A percentile compares a stretch with the other conserved stretches of the same genome.
phyloP scores from a whole-genome alignment of 148 eudicot genomes.

The Beta vulgaris region DNA sequence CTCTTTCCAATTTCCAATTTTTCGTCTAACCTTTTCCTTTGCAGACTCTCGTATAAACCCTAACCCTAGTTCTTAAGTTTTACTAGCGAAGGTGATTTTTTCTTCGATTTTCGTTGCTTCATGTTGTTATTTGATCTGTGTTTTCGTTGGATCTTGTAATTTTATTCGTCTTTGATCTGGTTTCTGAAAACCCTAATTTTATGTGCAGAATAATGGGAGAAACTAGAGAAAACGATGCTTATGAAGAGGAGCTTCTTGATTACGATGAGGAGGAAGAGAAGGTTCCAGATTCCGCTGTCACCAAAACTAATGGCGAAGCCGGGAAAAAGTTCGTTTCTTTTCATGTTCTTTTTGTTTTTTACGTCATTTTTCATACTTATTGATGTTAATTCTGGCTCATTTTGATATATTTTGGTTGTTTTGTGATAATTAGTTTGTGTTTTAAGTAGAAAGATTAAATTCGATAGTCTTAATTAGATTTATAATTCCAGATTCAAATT shows the following conservation, averaged over 20 bases:
- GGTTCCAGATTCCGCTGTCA: conserved; percentile 39
- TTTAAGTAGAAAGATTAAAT: no score
- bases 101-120: neutral
- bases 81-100: conserved; percentile 25
- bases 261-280: conserved; percentile 62
- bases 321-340: conserved; percentile 42
- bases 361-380: neutral
- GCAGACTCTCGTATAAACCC: conserved; percentile 28
- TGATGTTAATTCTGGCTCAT: no score
- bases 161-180: neutral
- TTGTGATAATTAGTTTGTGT: no score
- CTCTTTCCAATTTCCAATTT: conserved; percentile 22
- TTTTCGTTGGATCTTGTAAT: neutral
- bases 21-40: conserved; percentile 29
- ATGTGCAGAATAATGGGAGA: conserved; percentile 38
- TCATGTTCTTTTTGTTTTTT: neutral
- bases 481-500: no score
- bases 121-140: neutral
- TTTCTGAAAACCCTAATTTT: conserved; percentile 21
- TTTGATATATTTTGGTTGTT: no score
- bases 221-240: conserved; percentile 48
- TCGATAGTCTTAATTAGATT: no score
- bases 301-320: conserved; percentile 50
- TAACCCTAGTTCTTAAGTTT: conserved; percentile 25
- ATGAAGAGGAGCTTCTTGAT: conserved; percentile 63